Evolutionary conservation across 352 stramenopile species (phyloP), one percentile per base, ranked within the genome.

Genomic region (Globisporangium parvum): DNA sequence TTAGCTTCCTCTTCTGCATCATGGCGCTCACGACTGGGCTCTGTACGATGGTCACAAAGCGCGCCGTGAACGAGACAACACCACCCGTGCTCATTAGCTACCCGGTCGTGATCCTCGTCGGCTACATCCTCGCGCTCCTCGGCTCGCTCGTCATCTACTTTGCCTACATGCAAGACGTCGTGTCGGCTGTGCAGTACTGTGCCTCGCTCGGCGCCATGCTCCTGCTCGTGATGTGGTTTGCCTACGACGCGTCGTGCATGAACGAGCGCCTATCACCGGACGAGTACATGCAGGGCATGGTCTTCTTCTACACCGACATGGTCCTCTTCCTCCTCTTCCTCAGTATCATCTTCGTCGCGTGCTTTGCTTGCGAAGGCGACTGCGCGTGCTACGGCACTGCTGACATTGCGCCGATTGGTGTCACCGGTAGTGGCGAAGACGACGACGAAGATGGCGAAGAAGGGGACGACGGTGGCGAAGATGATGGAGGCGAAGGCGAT

Each of bases 301-400:
- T 91, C 20, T 87, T 87, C 62, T 91, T 87, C 65, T 91, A 91
- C 67, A 91, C 80, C 3, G 80, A 91, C 53, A 88, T 88, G 70
- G 77, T 88, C 52, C 72, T 91, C 12, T 91, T 88, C 67, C 47
- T 91, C 37, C 57, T 88, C 44, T 91, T 91, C 62, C 49, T 91
- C 23, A 79, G 77, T 61, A 86, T 87, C 62, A 84, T 91, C 59
- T 81, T 91, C 61, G 72, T 91, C 31, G 74, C 76, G 17, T 91
- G 77, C 48, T 85, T 88, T 53, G 80, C 80, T 8, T 91, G 79
- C 44, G 80, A 91, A 66, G 80, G 80, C 39, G 80, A 88, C 55
- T 87, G 80, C 49, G 73, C 74, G 3, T 88, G 77, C 55, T 91
- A 85, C 50, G 77, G 80, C 20, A 85, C 80, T 11, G 77, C 80